Base-by-base conservation (phyloP, 208 protist species). In the Crithidia sp. region DNA sequence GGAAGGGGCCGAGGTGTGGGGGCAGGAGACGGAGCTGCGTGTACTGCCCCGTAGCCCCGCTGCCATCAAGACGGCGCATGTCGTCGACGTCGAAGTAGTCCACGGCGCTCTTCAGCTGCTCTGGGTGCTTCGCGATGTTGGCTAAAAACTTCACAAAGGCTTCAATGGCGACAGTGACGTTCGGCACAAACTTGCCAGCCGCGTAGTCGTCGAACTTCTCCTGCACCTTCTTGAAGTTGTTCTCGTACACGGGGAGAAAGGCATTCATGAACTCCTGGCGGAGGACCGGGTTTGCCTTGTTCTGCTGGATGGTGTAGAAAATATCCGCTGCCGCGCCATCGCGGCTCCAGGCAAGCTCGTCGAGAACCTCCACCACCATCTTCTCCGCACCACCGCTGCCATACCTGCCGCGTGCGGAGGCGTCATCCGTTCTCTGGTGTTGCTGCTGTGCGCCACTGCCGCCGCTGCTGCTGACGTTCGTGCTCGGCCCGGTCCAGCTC, bases 311-410 rank as follows among this genome's bases (percentile, higher is more conserved):
- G 16, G 85, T 71, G 81, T 96, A 97, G 59, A 85, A 81, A 56
- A 96, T 67, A 57, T 97, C 93, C 77, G 88, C 87, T 19, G 86
- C 87, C 16, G 84, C 66, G 17, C 93, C 93, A 67, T 97, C 93
- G 68, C 95, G 71, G 43, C 62, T 73, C 60, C 86, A 69, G 36
- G 89, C 53, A 10, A 96, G 79, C 55, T 95, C 87, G 59, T 92
- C 83, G 52, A 95, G 71, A 16, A 95, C 86, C 49, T 93, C 82
- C 28, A 85, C 75, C 37, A 95, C 77, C 82, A 91, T 90, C 73
- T 91, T 85, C 44, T 80, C 82, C 37, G 65, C 62, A 9, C 6
- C 49, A 5, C 63, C 49, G 7, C 62, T 56, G 55, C 74, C 49
- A 17, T 49, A 41, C 14, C 58, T 61, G 61, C 56, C 57, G 13